Conservation (phyloP, 176 grass and related monocot species). For the Urochloa ruziziensis region DNA sequence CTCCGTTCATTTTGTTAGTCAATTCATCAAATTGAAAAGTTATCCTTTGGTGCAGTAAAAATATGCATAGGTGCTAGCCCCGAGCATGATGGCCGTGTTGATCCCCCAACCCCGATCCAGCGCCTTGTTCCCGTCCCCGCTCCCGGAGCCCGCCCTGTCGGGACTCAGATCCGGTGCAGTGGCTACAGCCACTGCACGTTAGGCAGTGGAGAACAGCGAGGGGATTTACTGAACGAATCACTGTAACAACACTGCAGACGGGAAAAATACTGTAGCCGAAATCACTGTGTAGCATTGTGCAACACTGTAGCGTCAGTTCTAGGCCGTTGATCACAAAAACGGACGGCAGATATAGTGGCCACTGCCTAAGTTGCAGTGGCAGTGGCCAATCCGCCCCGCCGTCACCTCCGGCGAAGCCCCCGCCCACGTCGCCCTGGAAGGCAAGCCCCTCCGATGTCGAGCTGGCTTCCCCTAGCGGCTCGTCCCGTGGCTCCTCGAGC, state of each 20-base stretch:
- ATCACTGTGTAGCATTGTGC: too few species aligned
- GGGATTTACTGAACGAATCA: too few species aligned
- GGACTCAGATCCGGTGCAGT: too few species aligned
- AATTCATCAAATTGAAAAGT: not conserved
- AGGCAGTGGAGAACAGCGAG: too few species aligned
- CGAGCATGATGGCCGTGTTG: conserved; percentile 88
- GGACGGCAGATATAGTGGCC: too few species aligned
- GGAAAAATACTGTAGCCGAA: too few species aligned
- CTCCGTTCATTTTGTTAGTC: not conserved
- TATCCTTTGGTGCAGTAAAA: not conserved
- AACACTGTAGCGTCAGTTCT: too few species aligned
- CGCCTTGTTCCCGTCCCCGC: conserved; percentile 33
- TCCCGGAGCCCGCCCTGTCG: not conserved
- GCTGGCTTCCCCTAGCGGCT: conserved; percentile 8
- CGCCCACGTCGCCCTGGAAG: conserved; percentile 45
- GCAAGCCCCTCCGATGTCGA: conserved; percentile 44
- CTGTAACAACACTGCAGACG: too few species aligned
- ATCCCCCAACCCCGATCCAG: conserved; percentile 63
- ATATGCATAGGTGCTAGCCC: conserved; percentile 55
- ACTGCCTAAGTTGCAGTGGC: too few species aligned
- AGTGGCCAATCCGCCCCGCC: too few species aligned
- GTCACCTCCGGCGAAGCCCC: conserved; percentile 27
- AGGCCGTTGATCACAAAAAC: too few species aligned
- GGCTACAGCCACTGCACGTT: too few species aligned
- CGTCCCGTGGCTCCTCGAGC: conserved; percentile 42